These are phyloP conservation scores for Coix lacrymajobi DNA, from an alignment of 176 grass and related monocot genomes.

Conservation along the genomic window DNA sequence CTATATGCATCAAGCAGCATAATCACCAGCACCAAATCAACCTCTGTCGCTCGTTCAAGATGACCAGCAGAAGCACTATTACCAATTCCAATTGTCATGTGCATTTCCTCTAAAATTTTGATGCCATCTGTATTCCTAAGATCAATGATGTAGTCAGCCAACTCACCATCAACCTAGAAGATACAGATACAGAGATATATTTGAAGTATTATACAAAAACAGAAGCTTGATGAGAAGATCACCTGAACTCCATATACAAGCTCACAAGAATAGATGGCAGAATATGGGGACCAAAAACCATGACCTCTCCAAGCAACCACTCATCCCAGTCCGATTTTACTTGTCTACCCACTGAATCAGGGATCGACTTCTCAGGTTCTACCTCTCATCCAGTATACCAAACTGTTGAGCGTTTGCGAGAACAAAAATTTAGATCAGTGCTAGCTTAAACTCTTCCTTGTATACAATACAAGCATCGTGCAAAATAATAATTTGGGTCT, in stretches of 20 bases:
- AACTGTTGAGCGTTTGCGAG: no score
- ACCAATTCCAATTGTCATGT: conserved; percentile 73
- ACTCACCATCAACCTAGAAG: conserved; percentile 70
- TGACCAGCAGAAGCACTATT: conserved; percentile 73
- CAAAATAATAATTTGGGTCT: no score
- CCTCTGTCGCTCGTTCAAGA: conserved; percentile 73
- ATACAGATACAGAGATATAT: background rate
- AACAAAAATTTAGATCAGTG: no score
- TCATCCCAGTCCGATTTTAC: conserved; percentile 75
- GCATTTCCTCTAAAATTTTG: no score
- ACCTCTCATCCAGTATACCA: no score
- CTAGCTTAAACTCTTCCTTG: no score
- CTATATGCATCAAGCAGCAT: conserved; percentile 87
- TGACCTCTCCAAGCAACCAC: conserved; percentile 67
- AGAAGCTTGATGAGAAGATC: no score
- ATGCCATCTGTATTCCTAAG: conserved; percentile 80
- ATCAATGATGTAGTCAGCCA: conserved; percentile 88
- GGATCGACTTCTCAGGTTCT: conserved; percentile 70
- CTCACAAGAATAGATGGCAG: no score
- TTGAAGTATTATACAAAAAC: background rate
- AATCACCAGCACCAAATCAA: conserved; percentile 80
- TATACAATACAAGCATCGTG: no score
- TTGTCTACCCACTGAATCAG: conserved; percentile 75
- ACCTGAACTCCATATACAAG: no score
- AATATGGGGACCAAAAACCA: no score